These are phyloP conservation scores for Schizopora paradoxa DNA, from an alignment of 1,284 basidiomycete species.

Conservation along the genomic window DNA sequence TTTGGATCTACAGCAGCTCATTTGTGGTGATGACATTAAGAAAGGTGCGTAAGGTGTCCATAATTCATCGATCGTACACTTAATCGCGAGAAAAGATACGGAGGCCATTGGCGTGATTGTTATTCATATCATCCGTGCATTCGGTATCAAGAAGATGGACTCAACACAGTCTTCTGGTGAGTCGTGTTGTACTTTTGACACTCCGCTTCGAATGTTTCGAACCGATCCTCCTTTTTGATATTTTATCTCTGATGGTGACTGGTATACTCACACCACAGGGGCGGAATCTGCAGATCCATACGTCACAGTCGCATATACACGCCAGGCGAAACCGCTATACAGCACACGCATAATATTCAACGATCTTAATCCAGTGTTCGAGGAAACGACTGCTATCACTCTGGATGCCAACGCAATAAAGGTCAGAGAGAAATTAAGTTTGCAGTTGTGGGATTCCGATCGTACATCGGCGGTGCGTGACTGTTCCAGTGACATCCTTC, in stretches of 20 bases:
- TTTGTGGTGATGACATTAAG: conserved; percentile 53
- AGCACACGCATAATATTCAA: conserved; percentile 66
- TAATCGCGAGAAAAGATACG: conserved; percentile 41
- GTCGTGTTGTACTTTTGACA: conserved; percentile 23
- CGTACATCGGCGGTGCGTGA: conserved; percentile 34
- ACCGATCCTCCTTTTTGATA: conserved; percentile 25
- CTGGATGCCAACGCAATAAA: conserved; percentile 70
- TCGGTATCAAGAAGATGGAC: conserved; percentile 59
- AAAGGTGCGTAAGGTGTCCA: conserved; percentile 23
- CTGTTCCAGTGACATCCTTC: neutral
- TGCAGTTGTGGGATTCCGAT: conserved; percentile 81
- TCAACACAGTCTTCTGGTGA: conserved; percentile 54
- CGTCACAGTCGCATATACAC: conserved; percentile 32
- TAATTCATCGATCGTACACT: neutral
- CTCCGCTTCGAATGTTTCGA: conserved; percentile 17
- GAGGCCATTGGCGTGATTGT: conserved; percentile 63
- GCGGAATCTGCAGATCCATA: conserved; percentile 29
- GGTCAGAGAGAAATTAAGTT: conserved; percentile 57
- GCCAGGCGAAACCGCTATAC: conserved; percentile 60
- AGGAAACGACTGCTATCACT: conserved; percentile 68
- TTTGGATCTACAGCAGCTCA: conserved; percentile 65
- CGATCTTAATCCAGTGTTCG: conserved; percentile 67
- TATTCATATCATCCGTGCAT: conserved; percentile 62
- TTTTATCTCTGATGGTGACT: conserved; percentile 29
- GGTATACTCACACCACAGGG: conserved; percentile 27